phyloP scores from a whole-genome alignment of 176 grass and related monocot genomes.

The Poa pratensis region DNA sequence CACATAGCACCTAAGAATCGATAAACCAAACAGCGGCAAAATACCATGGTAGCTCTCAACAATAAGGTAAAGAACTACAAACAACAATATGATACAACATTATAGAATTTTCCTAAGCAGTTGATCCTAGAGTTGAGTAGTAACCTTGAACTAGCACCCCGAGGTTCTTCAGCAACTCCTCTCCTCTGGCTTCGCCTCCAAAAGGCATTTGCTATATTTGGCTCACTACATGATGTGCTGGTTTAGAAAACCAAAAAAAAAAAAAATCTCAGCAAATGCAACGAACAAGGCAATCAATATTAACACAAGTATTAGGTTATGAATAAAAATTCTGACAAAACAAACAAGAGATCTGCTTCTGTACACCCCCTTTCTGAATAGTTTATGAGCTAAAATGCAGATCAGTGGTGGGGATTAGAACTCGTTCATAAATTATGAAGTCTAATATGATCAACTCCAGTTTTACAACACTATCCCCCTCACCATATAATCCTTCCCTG shows the following conservation, averaged over 20 bases:
- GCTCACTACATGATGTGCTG: conserved; percentile 96
- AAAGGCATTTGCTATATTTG: conserved; percentile 91
- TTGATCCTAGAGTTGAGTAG: conserved; percentile 20
- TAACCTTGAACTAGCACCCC: conserved; percentile 87
- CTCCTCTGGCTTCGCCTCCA: conserved; percentile 76
- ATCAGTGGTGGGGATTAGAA: conserved; percentile 4
- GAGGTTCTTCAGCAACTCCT: conserved; percentile 82
- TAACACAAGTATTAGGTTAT: conserved; percentile 31
- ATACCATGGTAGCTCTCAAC: not conserved
- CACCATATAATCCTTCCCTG: not conserved
- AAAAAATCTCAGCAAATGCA: conserved; percentile 46
- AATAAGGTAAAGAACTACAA: conserved; percentile 24
- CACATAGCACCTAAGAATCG: not conserved
- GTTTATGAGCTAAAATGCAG: not conserved
- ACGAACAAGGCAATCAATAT: conserved; percentile 42
- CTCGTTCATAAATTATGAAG: not conserved
- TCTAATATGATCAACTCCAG: not conserved
- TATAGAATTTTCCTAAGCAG: conserved; percentile 1
- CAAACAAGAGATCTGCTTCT: not conserved
- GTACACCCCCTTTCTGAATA: not conserved
- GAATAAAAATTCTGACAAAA: conserved; percentile 25
- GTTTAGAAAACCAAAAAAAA: conserved; percentile 31
- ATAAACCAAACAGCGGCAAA: conserved; percentile 8
- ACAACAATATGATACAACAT: conserved; percentile 8
- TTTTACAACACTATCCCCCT: conserved; percentile 7